Evolutionary conservation across 1,139 yeast species (phyloP).

Genomic region (Debaryomycetaceae sp.): DNA sequence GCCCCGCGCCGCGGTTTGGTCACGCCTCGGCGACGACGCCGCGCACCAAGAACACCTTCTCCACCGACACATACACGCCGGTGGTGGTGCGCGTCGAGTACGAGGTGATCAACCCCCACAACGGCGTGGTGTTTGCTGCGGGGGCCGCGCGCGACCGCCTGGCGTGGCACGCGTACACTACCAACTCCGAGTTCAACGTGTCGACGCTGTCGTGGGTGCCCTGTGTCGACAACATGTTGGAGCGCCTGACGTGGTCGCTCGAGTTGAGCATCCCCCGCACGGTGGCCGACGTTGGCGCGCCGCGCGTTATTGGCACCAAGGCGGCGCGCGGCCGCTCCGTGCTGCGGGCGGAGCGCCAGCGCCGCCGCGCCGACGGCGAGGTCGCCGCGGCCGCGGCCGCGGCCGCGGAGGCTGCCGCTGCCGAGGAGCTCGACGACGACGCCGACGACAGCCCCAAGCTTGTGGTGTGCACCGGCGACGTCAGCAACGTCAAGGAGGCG

Average conservation of each 20-base stretch:
- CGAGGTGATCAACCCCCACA: slow-evolving; percentile 57
- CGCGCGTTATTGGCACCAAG: slow-evolving; percentile 37
- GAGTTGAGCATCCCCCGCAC: slow-evolving; percentile 81
- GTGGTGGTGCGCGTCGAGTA: slow-evolving; percentile 69
- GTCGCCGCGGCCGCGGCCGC: no score
- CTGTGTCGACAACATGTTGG: slow-evolving; percentile 86
- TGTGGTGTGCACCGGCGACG: slow-evolving; percentile 74
- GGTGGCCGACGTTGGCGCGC: slow-evolving; percentile 60
- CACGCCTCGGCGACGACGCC: slow-evolving; percentile 26
- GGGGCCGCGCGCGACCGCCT: slow-evolving; percentile 31
- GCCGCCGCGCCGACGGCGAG: no score
- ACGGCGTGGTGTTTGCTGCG: slow-evolving; percentile 76
- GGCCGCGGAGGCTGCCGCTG: slow-evolving; percentile 15
- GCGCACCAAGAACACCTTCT: slow-evolving; percentile 25
- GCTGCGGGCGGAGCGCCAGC: no score
- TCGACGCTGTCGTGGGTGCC: slow-evolving; percentile 97
- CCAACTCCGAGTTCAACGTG: slow-evolving; percentile 70
- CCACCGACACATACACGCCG: slow-evolving; percentile 58
- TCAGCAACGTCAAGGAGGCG: slow-evolving; percentile 43
- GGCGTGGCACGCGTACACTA: slow-evolving; percentile 82
- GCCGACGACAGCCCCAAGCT: slow-evolving; percentile 54
- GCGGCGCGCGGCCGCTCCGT: slow-evolving; percentile 20
- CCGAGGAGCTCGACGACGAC: slow-evolving; percentile 39
- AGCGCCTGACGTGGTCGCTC: slow-evolving; percentile 87
- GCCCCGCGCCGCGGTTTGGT: no score